Evolutionary conservation across 75 land plant genomes (phyloP).

Genomic region (Selaginella tamariscina): DNA sequence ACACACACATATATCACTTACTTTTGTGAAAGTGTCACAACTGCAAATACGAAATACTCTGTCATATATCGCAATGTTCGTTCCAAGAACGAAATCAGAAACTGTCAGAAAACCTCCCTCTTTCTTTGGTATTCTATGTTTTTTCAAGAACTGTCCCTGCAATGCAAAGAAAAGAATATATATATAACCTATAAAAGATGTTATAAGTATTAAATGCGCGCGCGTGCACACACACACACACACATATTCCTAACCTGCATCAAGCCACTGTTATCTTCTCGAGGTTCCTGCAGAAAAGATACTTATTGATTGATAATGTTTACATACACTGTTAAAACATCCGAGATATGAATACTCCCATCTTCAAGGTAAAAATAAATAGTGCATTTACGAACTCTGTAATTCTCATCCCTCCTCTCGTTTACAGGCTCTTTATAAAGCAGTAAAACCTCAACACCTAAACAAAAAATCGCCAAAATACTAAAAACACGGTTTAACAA

Average conservation of each 20-base stretch:
- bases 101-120: slow-evolving; percentile 18
- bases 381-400: slow-evolving; percentile 29
- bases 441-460: slow-evolving; percentile 28
- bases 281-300: slow-evolving; percentile 23
- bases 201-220: neutral
- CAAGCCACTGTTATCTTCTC: slow-evolving; percentile 26
- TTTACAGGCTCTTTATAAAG: slow-evolving; percentile 27
- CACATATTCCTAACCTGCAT: slow-evolving; percentile 13
- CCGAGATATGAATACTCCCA: slow-evolving; percentile 27
- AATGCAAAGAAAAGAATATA: neutral
- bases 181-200: neutral
- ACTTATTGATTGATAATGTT: neutral
- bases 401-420: slow-evolving; percentile 30
- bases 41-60: slow-evolving; percentile 21
- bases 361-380: slow-evolving; percentile 27
- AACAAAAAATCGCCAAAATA: neutral
- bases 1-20: slow-evolving; percentile 1
- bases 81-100: slow-evolving; percentile 20
- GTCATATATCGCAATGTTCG: slow-evolving; percentile 23
- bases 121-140: slow-evolving; percentile 25
- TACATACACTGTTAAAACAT: neutral
- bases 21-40: slow-evolving; percentile 30
- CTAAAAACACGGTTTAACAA: neutral
- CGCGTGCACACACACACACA: neutral
- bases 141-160: slow-evolving; percentile 30